phyloP scores from a whole-genome alignment of 495 filamentous ascomycete genomes.

The Neurospora sp. region DNA sequence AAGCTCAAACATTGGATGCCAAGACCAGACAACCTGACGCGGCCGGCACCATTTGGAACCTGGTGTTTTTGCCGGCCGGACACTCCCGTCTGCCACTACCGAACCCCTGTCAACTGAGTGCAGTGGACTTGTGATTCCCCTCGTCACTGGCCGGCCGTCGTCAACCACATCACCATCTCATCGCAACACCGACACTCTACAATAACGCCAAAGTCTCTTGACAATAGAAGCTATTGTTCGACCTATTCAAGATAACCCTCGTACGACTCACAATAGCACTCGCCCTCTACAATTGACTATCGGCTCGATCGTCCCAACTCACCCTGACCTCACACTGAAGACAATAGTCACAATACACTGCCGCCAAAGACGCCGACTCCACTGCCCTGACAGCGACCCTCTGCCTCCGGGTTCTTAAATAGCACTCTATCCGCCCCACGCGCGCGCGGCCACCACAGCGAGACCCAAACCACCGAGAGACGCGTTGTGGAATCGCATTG shows the following conservation, averaged over 20 bases:
- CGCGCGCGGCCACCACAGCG: not conserved
- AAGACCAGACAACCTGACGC: not conserved
- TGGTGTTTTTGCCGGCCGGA: not conserved
- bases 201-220: not conserved
- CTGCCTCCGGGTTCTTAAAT: not conserved
- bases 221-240: not conserved
- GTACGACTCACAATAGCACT: not conserved
- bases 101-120: not conserved
- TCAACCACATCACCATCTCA: not conserved
- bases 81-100: not conserved
- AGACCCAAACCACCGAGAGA: not conserved
- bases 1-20: not conserved
- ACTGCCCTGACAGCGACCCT: not conserved
- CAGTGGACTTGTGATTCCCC: not conserved
- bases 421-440: not conserved
- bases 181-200: not conserved
- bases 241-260: not conserved
- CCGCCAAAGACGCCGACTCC: not conserved
- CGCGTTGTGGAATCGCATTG: not conserved
- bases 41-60: not conserved
- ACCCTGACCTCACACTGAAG: not conserved
- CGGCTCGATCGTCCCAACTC: not conserved
- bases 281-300: not conserved
- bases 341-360: not conserved
- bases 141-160: not conserved